phyloP scores from a whole-genome alignment of 495 filamentous ascomycete genomes.

The Glutinoglossum americanum region DNA sequence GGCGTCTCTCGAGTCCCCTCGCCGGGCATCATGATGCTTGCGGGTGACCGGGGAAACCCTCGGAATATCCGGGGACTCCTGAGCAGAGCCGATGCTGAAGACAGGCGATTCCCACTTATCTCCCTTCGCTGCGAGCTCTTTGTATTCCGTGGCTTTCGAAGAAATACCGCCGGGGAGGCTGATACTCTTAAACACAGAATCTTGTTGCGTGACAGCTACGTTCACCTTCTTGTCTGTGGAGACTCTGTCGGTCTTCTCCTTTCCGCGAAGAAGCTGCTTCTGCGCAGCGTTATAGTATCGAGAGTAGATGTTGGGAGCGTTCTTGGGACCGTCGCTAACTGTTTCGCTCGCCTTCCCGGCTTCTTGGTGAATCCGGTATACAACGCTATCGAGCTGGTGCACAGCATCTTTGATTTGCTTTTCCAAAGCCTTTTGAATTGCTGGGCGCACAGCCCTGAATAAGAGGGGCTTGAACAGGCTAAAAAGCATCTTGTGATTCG shows the following conservation, averaged over 20 bases:
- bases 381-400: slow-evolving; percentile 41
- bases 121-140: slow-evolving; percentile 65
- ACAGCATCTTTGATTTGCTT: slow-evolving; percentile 67
- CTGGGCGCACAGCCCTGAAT: slow-evolving; percentile 63
- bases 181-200: slow-evolving; percentile 77
- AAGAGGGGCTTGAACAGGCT: slow-evolving; percentile 71
- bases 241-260: slow-evolving; percentile 40
- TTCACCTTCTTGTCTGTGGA: slow-evolving; percentile 62
- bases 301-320: slow-evolving; percentile 65
- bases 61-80: slow-evolving; percentile 49
- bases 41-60: slow-evolving; percentile 37
- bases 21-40: slow-evolving; percentile 33
- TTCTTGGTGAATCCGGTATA: slow-evolving; percentile 60
- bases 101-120: slow-evolving; percentile 89
- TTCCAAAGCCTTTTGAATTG: slow-evolving; percentile 68
- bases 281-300: slow-evolving; percentile 63
- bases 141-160: slow-evolving; percentile 88
- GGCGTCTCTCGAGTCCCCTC: slow-evolving; percentile 19
- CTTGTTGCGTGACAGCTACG: slow-evolving; percentile 68
- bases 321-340: slow-evolving; percentile 47
- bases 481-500: slow-evolving; percentile 85
- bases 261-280: slow-evolving; percentile 46
- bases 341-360: slow-evolving; percentile 49
- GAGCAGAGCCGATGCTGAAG: slow-evolving; percentile 69
- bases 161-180: slow-evolving; percentile 78